Evolutionary conservation across 192 early-diverging fungal genomes (phyloP).

Genomic region (Entophlyctis helioformis): DNA sequence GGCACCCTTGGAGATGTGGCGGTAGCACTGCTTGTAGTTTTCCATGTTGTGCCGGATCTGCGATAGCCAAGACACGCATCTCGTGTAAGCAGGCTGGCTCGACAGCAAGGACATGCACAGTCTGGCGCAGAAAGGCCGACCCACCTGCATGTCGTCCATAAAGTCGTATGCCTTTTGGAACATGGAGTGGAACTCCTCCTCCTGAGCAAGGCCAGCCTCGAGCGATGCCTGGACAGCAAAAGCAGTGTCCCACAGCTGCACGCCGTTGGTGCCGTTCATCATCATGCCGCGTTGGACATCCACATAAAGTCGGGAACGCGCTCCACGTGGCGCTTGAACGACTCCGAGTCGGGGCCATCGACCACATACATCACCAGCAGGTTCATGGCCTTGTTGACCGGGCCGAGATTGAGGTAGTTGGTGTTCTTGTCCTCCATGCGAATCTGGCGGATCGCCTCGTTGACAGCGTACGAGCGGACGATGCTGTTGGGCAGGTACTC

Average conservation of each 20-base stretch:
- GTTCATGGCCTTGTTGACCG: conserved; percentile 87
- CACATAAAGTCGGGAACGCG: conserved; percentile 82
- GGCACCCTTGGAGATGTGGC: conserved; percentile 78
- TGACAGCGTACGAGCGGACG: conserved; percentile 57
- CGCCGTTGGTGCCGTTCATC: conserved; percentile 93
- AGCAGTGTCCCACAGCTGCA: conserved; percentile 92
- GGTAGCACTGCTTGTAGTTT: conserved; percentile 56
- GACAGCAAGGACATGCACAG: no score
- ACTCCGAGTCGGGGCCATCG: conserved; percentile 70
- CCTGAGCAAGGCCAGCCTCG: conserved; percentile 60
- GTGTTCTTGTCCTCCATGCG: conserved; percentile 85
- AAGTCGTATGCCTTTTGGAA: conserved; percentile 66
- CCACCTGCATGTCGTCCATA: conserved; percentile 58
- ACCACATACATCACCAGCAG: conserved; percentile 77
- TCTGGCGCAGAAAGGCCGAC: no score
- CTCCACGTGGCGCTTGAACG: conserved; percentile 61
- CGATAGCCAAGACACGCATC: neutral
- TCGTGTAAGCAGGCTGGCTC: no score
- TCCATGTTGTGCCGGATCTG: conserved; percentile 72
- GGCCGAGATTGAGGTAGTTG: conserved; percentile 78
- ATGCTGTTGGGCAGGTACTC: conserved; percentile 52
- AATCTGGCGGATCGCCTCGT: conserved; percentile 68
- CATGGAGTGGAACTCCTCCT: conserved; percentile 51
- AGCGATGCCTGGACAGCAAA: conserved; percentile 75
- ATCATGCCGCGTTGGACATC: conserved; percentile 81